Base-by-base conservation (phyloP, 2,329 filamentous ascomycete genomes). In the Fusarium lateritium region DNA sequence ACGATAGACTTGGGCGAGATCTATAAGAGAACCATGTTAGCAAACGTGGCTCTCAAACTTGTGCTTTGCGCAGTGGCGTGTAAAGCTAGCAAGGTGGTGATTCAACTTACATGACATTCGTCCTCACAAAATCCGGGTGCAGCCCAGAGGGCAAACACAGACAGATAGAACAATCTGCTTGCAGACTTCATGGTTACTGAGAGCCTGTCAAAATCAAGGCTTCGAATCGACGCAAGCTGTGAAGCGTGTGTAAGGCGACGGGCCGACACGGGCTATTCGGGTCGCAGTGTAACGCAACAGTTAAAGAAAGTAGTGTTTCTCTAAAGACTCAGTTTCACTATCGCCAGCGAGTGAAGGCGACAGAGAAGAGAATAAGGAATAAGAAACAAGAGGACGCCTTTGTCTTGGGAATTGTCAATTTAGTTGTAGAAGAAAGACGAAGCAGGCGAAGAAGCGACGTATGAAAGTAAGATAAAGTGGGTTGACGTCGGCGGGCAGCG, bases 1-100 rank as follows among this genome's bases (percentile, higher is more conserved):
- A 99, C 94, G 76, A 96, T 97, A 65, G 94, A 89, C 72, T 91
- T 91, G 19, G 94, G 93, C 42, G 96, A 94, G 74, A 97, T 92
- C 94, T 97, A 84, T 13, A 2, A 44, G 69, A 61, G 33, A 52
- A 24, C 15, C 45, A 53, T 65, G 77, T 86, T 80, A 86, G 83
- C 80, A 62, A 74, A n/a, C 47, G 22, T n/a, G 17, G 17, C 22
- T n/a, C 38, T 40, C 31, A 28, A 19, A 9, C 21, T 45, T 50
- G 5, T 22, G 40, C 40, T 38, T 26, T 55, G 42, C 33, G 50
- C 45, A 5, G 49, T 22, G 51, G 46, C 26, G 19, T 44, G 11
- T 24, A 28, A 19, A 34, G 49, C 44, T 26, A 40, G 47, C 36
- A 50, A 28, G 21, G 50, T 50, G 44, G 63, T 52, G 39, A 54